Conservation (phyloP, 768 basidiomycete genomes). For the Boletus sensibilis region DNA sequence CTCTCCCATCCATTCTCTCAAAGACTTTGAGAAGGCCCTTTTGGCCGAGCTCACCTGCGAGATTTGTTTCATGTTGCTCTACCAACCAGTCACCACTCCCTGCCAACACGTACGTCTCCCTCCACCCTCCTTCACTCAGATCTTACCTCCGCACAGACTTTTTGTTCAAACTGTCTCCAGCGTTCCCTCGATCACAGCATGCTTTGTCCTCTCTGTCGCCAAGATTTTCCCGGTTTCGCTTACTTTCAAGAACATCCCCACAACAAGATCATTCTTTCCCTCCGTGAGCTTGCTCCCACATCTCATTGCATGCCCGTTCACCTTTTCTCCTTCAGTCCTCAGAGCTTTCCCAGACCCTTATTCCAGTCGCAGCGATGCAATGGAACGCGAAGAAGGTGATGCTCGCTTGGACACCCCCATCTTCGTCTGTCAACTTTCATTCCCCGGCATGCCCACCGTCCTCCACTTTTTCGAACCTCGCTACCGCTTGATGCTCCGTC, state of each 20-base stretch:
- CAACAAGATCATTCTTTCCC: slow-evolving; percentile 69
- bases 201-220: slow-evolving; percentile 84
- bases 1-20: slow-evolving; percentile 25
- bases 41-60: slow-evolving; percentile 78
- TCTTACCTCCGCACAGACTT: slow-evolving; percentile 56
- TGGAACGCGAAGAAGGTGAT: slow-evolving; percentile 76
- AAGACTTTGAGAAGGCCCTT: slow-evolving; percentile 59
- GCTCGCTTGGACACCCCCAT: slow-evolving; percentile 84
- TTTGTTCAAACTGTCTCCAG: slow-evolving; percentile 86
- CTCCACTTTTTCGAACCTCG: slow-evolving; percentile 94
- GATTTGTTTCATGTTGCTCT: slow-evolving; percentile 83
- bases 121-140: slow-evolving; percentile 1
- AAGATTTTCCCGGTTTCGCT: slow-evolving; percentile 67
- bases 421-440: slow-evolving; percentile 85
- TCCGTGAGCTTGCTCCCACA: slow-evolving; percentile 47
- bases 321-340: slow-evolving; percentile 46
- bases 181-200: slow-evolving; percentile 84
- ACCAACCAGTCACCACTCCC: slow-evolving; percentile 87
- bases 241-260: slow-evolving; percentile 80
- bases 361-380: slow-evolving; percentile 58
- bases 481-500: slow-evolving; percentile 94
- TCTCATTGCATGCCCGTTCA: slow-evolving; percentile 7
- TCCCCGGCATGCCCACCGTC: slow-evolving; percentile 87
- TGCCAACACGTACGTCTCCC: slow-evolving; percentile 81
- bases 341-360: slow-evolving; percentile 67